Evolutionary conservation across 768 basidiomycete genomes (phyloP).

Genomic region (Russula dissimulans): DNA sequence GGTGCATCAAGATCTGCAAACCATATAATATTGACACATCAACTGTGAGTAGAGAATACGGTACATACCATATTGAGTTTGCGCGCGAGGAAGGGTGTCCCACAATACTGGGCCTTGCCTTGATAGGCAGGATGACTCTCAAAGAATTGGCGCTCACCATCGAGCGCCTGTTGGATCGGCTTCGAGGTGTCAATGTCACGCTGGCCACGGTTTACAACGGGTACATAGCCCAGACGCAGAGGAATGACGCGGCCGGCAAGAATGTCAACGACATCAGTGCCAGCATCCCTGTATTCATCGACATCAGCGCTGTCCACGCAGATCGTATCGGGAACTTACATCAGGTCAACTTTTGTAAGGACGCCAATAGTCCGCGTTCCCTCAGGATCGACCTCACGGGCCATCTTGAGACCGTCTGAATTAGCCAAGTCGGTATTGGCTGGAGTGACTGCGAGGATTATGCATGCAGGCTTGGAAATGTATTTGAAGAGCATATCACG

Average conservation of each 20-base stretch:
- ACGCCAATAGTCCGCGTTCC: constrained; percentile 97
- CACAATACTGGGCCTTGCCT: constrained; percentile 91
- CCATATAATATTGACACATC: not conserved
- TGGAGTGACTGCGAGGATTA: constrained; percentile 91
- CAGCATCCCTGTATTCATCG: constrained; percentile 71
- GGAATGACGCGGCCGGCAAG: constrained; percentile 96
- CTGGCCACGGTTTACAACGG: constrained; percentile 97
- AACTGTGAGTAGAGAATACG: not conserved
- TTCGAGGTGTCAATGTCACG: constrained; percentile 91
- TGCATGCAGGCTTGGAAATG: constrained; percentile 91
- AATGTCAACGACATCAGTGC: constrained; percentile 98
- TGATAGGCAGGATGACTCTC: constrained; percentile 92
- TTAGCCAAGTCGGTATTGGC: constrained; percentile 98
- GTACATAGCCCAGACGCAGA: constrained; percentile 92
- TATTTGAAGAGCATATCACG: constrained; percentile 93
- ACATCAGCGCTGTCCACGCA: not conserved
- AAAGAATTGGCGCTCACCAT: constrained; percentile 87
- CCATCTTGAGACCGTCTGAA: constrained; percentile 94
- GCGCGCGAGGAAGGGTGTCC: constrained; percentile 91
- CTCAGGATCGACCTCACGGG: constrained; percentile 94
- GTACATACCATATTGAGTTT: constrained; percentile 83
- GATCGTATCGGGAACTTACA: constrained; percentile 44
- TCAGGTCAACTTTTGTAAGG: constrained; percentile 94
- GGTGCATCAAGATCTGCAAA: constrained; percentile 94
- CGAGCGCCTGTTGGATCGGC: constrained; percentile 75